Conservation (phyloP, 1,139 yeast species). For the Candida smagusa region DNA sequence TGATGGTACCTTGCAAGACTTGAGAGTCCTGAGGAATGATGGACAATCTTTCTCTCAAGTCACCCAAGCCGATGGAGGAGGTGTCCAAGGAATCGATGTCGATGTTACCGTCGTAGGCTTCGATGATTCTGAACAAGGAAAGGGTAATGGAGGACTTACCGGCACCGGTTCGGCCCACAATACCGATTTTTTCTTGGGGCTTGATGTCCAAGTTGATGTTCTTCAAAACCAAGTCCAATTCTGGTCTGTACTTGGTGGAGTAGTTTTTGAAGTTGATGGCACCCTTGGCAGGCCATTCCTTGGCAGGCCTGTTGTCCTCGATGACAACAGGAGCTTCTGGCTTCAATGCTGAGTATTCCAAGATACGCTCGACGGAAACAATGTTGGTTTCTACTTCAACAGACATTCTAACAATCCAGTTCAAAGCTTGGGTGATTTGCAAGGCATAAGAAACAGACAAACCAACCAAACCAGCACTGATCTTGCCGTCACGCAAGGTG, state of each 20-base stretch:
- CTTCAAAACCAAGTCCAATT: constrained; percentile 56
- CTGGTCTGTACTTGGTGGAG: constrained; percentile 61
- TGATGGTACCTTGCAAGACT: constrained; percentile 86
- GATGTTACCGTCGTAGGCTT: constrained; percentile 70
- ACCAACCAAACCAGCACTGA: constrained; percentile 91
- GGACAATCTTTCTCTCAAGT: constrained; percentile 78
- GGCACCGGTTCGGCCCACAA: constrained; percentile 86
- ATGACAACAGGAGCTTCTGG: constrained; percentile 83
- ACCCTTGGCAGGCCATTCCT: constrained; percentile 64
- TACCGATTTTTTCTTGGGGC: constrained; percentile 69
- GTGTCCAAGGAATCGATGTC: constrained; percentile 72
- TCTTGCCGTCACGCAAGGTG: constrained; percentile 61
- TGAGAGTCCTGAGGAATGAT: constrained; percentile 98
- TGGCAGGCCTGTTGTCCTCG: constrained; percentile 61
- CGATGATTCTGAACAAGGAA: constrained; percentile 74
- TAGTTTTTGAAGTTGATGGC: constrained; percentile 53
- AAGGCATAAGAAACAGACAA: constrained; percentile 88
- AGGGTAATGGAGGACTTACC: constrained; percentile 74
- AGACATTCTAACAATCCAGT: constrained; percentile 98
- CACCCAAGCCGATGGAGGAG: constrained; percentile 69
- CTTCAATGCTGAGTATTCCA: constrained; percentile 73
- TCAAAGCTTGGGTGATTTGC: constrained; percentile 87
- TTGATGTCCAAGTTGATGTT: constrained; percentile 50
- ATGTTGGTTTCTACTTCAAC: constrained; percentile 96
- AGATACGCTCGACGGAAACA: constrained; percentile 92